Evolutionary conservation across 176 grass and related monocot genomes (phyloP), one percentile per base, ranked within the genome.

Genomic region (Thinopyrum elongatum): DNA sequence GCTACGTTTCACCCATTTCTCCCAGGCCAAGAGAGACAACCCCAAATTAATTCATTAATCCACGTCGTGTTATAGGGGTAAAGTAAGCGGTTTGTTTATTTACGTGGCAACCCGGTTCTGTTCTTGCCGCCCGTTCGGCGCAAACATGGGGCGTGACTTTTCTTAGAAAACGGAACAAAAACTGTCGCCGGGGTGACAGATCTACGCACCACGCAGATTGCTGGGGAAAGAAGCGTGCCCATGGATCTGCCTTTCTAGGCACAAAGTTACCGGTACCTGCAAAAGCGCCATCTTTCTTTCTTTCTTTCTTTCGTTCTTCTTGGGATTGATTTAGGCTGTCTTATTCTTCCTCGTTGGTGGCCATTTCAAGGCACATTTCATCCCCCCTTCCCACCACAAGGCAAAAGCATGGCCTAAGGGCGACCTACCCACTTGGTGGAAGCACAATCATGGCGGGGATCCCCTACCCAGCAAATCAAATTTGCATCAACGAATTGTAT

Each of bases 71-170:
- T 13, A 4, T 55, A 2, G 51, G 53, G 53, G 53, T 57, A 57
- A 57, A 57, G 51, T 2, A 1, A 8, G 51, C 41, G 41, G 41
- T 0, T 22, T 2, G 7, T 57, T 57, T 22, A 22, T 87, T 63
- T 84, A 71, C 58, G 86, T 22, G 90, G 90, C 77, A 42, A 78
- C 62, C 69, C 61, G 90, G 61, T 58, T 31, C 36, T 71, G 82
- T 64, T 62, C 21, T 44, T 35, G 76, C 39, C 76, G 67, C 59
- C 49, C 74, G 75, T 76, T 76, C 59, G 68, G 29, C 28, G 22
- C 65, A 61, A 80, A 36, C 85, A n/a, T 35, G 82, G 80, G 85
- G 75, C 75, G 46, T 19, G 27, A 25, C 47, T 49, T 30, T 74
- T 9, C n/a, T 34, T 5, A 28, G 10, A 46, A 36, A 59, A 42